These are phyloP conservation scores for Candida anglica DNA, from an alignment of 805 yeast genomes.

Conservation along the genomic window DNA sequence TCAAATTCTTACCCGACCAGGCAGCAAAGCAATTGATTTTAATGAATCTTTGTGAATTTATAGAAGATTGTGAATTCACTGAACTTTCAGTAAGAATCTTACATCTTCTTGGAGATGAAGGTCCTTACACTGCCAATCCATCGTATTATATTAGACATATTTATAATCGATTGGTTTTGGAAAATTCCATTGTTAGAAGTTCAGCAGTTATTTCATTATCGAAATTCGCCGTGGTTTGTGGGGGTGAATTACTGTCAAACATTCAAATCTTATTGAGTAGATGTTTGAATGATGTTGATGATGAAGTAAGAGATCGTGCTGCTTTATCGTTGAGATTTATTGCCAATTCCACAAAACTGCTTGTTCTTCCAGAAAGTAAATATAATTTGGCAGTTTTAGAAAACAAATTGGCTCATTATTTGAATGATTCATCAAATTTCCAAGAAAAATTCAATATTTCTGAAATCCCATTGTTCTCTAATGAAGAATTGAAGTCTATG, in stretches of 20 bases:
- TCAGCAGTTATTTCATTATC: slow-evolving; percentile 92
- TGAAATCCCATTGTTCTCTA: slow-evolving; percentile 59
- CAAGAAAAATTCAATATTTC: slow-evolving; percentile 65
- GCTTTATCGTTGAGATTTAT: slow-evolving; percentile 75
- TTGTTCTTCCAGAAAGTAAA: slow-evolving; percentile 63
- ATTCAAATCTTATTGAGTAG: slow-evolving; percentile 74
- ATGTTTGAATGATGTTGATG: slow-evolving; percentile 85
- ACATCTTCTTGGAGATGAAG: slow-evolving; percentile 90
- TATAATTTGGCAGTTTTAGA: slow-evolving; percentile 80
- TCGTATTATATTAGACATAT: slow-evolving; percentile 92
- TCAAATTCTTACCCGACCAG: slow-evolving; percentile 70
- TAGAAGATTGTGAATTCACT: slow-evolving; percentile 96
- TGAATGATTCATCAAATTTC: slow-evolving; percentile 50
- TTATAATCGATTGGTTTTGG: slow-evolving; percentile 93
- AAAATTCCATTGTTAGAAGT: slow-evolving; percentile 91
- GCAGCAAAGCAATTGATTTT: slow-evolving; percentile 77
- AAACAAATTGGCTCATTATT: slow-evolving; percentile 67
- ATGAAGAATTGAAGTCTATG: slow-evolving; percentile 65
- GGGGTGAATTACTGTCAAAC: slow-evolving; percentile 60
- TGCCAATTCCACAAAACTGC: slow-evolving; percentile 27
- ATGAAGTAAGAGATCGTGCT: slow-evolving; percentile 98
- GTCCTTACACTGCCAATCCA: slow-evolving; percentile 83
- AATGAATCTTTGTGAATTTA: slow-evolving; percentile 89
- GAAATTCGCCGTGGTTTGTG: slow-evolving; percentile 80
- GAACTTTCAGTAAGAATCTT: slow-evolving; percentile 90